phyloP scores from a whole-genome alignment of 768 basidiomycete species.

The Lactarius evosmus region DNA sequence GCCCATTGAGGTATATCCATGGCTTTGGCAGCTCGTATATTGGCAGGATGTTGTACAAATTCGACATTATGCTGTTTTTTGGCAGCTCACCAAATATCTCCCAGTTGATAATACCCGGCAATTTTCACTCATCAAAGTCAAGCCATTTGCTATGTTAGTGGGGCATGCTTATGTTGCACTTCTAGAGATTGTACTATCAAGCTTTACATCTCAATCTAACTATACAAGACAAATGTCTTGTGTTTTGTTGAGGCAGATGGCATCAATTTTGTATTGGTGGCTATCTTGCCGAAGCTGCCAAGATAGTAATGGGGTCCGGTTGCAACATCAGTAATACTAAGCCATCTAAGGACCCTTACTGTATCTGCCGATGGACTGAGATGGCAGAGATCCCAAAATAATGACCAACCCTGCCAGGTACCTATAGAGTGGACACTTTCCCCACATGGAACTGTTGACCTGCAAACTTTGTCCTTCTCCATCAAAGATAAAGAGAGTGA shows the following conservation, averaged over 20 bases:
- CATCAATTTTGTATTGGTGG: too few relatives aligned
- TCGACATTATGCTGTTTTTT: too few relatives aligned
- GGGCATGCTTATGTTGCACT: neutral
- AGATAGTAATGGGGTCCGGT: neutral
- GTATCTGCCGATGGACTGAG: neutral
- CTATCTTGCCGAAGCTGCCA: too few relatives aligned
- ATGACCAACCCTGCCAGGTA: neutral
- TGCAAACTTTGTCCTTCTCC: neutral
- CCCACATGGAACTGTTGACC: neutral
- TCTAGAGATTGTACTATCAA: neutral
- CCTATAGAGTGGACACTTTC: neutral
- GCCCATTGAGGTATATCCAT: too few relatives aligned
- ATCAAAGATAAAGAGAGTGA: neutral
- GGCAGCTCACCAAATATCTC: too few relatives aligned
- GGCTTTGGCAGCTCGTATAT: too few relatives aligned
- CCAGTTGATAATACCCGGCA: too few relatives aligned
- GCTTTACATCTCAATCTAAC: neutral
- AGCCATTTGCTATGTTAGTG: neutral
- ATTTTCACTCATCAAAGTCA: too few relatives aligned
- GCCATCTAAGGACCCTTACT: neutral
- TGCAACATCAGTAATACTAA: neutral
- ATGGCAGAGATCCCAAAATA: neutral
- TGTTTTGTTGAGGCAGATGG: too few relatives aligned
- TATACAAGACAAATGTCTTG: too few relatives aligned
- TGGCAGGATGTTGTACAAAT: too few relatives aligned